Percentiles rank a stretch among this genome's conserved stretches.
These are phyloP conservation scores for Terfezia claveryi DNA, from an alignment of 495 filamentous ascomycete genomes.

Conservation along the genomic window DNA sequence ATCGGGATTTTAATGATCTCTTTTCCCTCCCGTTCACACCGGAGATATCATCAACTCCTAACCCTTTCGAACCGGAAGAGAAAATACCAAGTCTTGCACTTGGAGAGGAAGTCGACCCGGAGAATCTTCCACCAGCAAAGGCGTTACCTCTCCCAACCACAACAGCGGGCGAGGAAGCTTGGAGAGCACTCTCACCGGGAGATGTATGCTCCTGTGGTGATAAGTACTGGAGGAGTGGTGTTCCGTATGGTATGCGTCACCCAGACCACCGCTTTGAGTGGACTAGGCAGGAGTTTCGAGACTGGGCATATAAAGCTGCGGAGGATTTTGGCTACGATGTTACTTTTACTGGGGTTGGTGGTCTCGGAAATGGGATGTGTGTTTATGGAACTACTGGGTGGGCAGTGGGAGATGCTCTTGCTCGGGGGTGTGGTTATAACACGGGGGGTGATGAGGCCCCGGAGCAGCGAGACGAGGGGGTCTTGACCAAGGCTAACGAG, in stretches of 20 bases:
- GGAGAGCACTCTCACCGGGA: background rate
- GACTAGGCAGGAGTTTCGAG: constrained; percentile 14
- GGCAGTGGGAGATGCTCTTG: constrained; percentile 1
- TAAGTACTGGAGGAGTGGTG: constrained; percentile 2
- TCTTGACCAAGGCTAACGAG: constrained; percentile 2
- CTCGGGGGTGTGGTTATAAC: background rate
- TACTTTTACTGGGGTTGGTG: constrained; percentile 12
- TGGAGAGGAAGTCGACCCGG: background rate
- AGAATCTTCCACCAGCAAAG: background rate
- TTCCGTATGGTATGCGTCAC: constrained; percentile 17
- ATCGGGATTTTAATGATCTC: constrained; percentile 16
- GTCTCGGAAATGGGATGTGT: constrained; percentile 10
- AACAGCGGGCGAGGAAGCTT: background rate
- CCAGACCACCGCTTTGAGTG: constrained; percentile 19
- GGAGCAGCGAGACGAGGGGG: background rate
- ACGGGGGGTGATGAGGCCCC: background rate
- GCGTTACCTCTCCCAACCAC: background rate
- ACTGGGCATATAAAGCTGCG: constrained; percentile 10
- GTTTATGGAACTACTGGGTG: constrained; percentile 5
- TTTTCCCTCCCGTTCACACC: constrained; percentile 2
- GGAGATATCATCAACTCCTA: background rate
- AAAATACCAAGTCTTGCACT: background rate
- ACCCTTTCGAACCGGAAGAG: constrained; percentile 2
- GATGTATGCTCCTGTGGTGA: background rate
- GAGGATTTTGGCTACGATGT: constrained; percentile 15